Evolutionary conservation across 2,329 filamentous ascomycete genomes (phyloP), one percentile per base, ranked within the genome.

Genomic region (Rhexocercosporidium sp.): DNA sequence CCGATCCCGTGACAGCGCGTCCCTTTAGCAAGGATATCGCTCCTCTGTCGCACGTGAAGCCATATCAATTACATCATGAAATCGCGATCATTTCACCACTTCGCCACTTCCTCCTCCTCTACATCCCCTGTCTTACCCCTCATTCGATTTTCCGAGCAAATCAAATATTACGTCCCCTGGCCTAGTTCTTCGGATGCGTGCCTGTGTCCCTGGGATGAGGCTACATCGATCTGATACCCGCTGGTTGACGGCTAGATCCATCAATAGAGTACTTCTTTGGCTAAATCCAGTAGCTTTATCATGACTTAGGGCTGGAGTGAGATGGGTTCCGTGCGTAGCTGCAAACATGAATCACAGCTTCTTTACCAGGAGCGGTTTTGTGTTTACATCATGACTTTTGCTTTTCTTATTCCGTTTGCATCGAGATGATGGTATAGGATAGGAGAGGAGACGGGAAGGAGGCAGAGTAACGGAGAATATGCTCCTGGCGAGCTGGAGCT

Each of bases 331-430:
- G 12, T 37, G 34, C 8, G 12, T 51, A 51, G n/a, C n/a, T n/a
- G n/a, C 4, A 7, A 31, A 16, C n/a, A 25, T 53, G 49, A 31
- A 27, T 31, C 49, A 53, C 25, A n/a, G n/a, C n/a, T n/a, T n/a
- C n/a, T n/a, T n/a, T 16, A 18, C 49, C 2, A 11, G 2, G 34
- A 37, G 34, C 34, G 34, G 2, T 6, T 12, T 8, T 14, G 22
- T 53, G 49, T 53, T 53, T 53, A 53, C 49, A 53, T 53, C 25
- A 53, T 53, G 16, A 31, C 49, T 31, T 31, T 53, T 53, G 49
- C 49, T 29, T n/a, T 0, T 51, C 11, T 49, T 22, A 12, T 22
- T 12, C 11, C 46, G 22, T 18, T 49, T 49, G 5, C 14, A 29
- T 2, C 11, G 25, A 18, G 7, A 14, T 25, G 12, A 31, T n/a